Evolutionary conservation across 768 basidiomycete species (phyloP), one percentile per base, ranked within the genome.

Genomic region (Melanogaster broomeanus): DNA sequence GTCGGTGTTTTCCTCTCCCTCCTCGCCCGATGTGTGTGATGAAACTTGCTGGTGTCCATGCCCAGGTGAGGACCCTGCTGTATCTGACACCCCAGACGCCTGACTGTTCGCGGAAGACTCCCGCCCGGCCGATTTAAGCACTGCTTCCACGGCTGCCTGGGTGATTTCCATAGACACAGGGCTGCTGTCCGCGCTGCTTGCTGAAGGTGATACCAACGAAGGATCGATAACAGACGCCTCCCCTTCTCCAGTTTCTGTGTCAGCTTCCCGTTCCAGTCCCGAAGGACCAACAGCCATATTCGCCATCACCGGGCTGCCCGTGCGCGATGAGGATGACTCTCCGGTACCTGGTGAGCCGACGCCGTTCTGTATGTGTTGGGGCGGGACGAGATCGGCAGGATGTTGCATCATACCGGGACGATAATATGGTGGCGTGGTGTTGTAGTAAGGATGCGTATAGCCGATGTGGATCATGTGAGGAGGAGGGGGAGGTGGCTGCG

Each of bases 341-440:
- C 55, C 62, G 11, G 55, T 60, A 51, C 58, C 58, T 0, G 68
- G 57, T 9, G 64, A 60, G 39, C 49, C 19, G 6, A 65, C 40
- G 33, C 62, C 53, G 3, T 67, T 66, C 34, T 56, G 53, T 46
- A 65, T 56, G 34, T 68, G 66, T 27, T 46, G 52, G 27, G 60
- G 60, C 25, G 53, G 7, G 8, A 50, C 21, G 30, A 55, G 39
- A 12, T 67, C 59, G 19, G 52, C 50, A 31, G 60, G 60, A 7
- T 60, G 66, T 27, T 64, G 58, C 59, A 72, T 61, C 30, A 55
- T 41, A 30, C 35, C 60, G 15, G 67, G 60, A 28, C 82, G 80
- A 56, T 84, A 83, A 59, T 82, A 81, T 5, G 77, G 74, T 1
- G 78, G 64, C 13, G 77, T 54, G 13, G 56, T 24, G 15, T 40